phyloP scores from a whole-genome alignment of 31 red algal genomes.

The Bonnemaisonia californica region DNA sequence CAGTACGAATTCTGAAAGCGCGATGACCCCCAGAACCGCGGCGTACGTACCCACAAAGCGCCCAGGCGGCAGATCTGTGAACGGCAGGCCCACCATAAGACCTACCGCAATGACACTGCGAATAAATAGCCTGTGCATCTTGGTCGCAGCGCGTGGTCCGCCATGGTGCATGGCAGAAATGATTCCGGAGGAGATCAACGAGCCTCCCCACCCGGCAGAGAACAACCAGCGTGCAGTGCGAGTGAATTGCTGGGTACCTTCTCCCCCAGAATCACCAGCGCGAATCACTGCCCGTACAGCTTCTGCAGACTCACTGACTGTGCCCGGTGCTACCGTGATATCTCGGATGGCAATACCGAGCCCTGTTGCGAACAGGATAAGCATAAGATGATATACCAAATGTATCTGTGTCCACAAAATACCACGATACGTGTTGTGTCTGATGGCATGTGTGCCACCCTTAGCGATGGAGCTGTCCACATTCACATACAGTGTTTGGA shows the following conservation, averaged over 20 bases:
- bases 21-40: constrained; percentile 17
- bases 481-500: constrained; percentile 70
- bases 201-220: constrained; percentile 57
- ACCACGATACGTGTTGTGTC: constrained; percentile 37
- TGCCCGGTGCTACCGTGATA: constrained; percentile 22
- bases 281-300: background rate
- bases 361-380: constrained; percentile 74
- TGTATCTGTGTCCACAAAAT: constrained; percentile 65
- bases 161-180: constrained; percentile 48
- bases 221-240: constrained; percentile 56
- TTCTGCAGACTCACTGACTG: background rate
- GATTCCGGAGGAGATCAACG: constrained; percentile 44
- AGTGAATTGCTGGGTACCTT: constrained; percentile 17
- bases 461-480: constrained; percentile 59
- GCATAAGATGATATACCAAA: constrained; percentile 63
- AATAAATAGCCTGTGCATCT: constrained; percentile 17
- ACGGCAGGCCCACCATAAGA: constrained; percentile 58
- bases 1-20: constrained; percentile 41
- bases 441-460: constrained; percentile 64
- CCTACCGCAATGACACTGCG: constrained; percentile 21
- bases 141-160: constrained; percentile 58
- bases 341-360: constrained; percentile 56
- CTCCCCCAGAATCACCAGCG: background rate
- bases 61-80: constrained; percentile 31
- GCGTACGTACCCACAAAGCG: constrained; percentile 24